phyloP scores from a whole-genome alignment of 192 early-diverging fungal species.

The Lobosporangium transversale region DNA sequence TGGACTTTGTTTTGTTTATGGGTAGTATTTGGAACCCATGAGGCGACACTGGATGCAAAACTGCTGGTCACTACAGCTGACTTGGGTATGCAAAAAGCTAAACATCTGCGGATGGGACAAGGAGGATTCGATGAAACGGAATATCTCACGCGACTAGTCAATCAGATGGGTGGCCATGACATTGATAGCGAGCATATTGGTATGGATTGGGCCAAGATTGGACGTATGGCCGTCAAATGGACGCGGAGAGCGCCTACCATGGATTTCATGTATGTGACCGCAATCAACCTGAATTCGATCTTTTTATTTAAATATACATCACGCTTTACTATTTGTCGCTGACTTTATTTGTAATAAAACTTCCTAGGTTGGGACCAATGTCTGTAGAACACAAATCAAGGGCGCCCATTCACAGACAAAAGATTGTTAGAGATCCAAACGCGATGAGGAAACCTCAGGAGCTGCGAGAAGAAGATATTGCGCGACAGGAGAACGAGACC shows the following conservation, averaged over 20 bases:
- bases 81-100: conserved; percentile 78
- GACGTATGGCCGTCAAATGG: conserved; percentile 61
- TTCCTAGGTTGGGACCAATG: conserved; percentile 73
- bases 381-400: conserved; percentile 68
- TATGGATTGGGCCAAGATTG: conserved; percentile 72
- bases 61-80: conserved; percentile 81
- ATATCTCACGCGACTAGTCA: conserved; percentile 72
- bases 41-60: conserved; percentile 90
- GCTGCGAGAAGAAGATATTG: conserved; percentile 73
- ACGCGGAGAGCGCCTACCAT: conserved; percentile 70
- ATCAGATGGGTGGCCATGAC: conserved; percentile 62
- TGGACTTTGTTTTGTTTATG: too few species aligned
- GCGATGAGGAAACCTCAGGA: conserved; percentile 59
- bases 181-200: conserved; percentile 54
- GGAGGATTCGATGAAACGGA: conserved; percentile 82
- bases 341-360: not conserved
- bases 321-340: not conserved
- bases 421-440: conserved; percentile 55
- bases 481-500: conserved; percentile 87
- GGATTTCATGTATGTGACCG: conserved; percentile 76
- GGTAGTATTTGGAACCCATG: conserved; percentile 80
- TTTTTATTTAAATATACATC: not conserved
- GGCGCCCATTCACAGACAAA: conserved; percentile 22
- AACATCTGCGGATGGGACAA: conserved; percentile 78
- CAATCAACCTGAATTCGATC: not conserved